Evolutionary conservation across 2,329 filamentous ascomycete species (phyloP), one percentile per base, ranked within the genome.

Genomic region (Penicillium expansum): DNA sequence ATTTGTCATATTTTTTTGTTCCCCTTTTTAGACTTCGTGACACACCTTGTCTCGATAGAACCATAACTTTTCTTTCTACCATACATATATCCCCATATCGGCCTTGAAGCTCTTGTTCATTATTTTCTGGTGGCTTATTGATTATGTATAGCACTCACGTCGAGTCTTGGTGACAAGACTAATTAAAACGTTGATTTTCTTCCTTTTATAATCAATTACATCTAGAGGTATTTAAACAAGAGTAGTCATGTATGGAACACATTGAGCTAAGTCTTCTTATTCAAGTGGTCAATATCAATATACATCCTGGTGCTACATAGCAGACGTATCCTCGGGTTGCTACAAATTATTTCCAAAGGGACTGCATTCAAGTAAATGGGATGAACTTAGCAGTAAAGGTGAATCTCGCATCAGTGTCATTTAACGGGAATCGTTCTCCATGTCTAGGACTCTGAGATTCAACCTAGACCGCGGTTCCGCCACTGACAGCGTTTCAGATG

Each of bases 381-480:
- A 33, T 14, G 1, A 33, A 14, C 5, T 14, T 33, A 6, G 9
- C 5, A 33, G 32, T 5, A 33, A 4, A 13, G 5, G 13, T 14
- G 32, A 24, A 33, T 33, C 11, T 33, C 4, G 13, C 5, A 14
- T 37, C 35, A 5, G 1, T 18, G 35, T 37, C 9, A 18, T 35
- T 35, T 3, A n/a, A 37, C 33, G n/a, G 33, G 16, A 32, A 4
- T 62, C 63, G 0, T 66, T 62, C 54, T 54, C 71, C 27, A 57
- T 67, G 7, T 52, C 62, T 6, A 66, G 62, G 20, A 62, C 63
- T 1, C 51, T 69, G 1, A 63, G 68, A 2, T 67, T 68, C 52
- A 71, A 72, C 52, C 44, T 72, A 22, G 69, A 72, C 56, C 68
- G 48, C 16, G 22, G 32, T 16, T 42, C 42, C 5, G 18, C 69